Evolutionary conservation across 176 grass and related monocot species (phyloP), one percentile per base, ranked within the genome.

Genomic region (Musa beccarii): DNA sequence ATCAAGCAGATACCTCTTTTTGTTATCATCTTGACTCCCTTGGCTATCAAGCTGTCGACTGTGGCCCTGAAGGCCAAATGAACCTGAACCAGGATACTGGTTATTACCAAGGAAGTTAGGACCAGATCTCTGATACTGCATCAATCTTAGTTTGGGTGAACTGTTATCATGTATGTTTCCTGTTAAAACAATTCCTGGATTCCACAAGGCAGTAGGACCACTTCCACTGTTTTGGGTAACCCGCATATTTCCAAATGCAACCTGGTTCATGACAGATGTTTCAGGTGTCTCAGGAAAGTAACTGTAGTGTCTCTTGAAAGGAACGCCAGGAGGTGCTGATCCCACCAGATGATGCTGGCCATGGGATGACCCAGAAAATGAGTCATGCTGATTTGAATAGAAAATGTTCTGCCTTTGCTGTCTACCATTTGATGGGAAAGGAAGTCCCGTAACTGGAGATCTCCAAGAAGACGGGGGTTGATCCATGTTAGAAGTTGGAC

Each of bases 1-100:
- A 78, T 97, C 89, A 76, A 97, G 88, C 78, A 89, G 88, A 84
- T 97, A 97, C 82, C 89, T 90, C 80, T 86, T 96, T 76, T 87
- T 93, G 82, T 78, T 93, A 76, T 97, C 94, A 23, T 71, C 63
- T 83, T 89, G 94, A 78, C 80, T 77, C 51, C 29, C 81, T 71
- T 63, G 81, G 76, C 62, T 90, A 56, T 89, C 90, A 71, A 86
- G 64, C 65, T 77, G 69, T 49, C 81, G 74, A 78, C 76, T 89
- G 51, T 77, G 81, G 9, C 74, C 80, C 51, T 97, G 84, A 68
- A 84, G 79, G 75, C 90, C 81, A 21, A 79, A 81, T 81, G 84
- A 81, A 78, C 82, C 69, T 43, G 62, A 68, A 16, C 81, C 83
- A 78, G 86, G 80, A 88, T 83, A 93, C 51, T 80, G 77, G n/a